These are phyloP conservation scores for Monosporozyma siamensis DNA, from an alignment of 805 yeast species.

Conservation along the genomic window DNA sequence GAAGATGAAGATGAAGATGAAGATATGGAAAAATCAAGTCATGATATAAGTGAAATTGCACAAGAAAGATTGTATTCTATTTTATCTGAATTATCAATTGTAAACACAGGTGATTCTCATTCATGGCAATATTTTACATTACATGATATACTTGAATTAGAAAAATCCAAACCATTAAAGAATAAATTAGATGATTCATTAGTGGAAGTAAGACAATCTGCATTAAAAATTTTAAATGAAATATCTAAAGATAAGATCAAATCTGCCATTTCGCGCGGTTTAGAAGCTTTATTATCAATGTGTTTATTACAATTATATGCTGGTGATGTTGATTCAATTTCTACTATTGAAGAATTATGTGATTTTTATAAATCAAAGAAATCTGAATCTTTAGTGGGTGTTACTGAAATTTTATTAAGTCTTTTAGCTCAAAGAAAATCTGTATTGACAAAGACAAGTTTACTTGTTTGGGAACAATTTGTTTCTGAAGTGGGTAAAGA, in stretches of 20 bases:
- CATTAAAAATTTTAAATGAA: slow-evolving; percentile 40
- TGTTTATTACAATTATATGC: slow-evolving; percentile 66
- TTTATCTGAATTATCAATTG: slow-evolving; percentile 45
- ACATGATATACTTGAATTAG: slow-evolving; percentile 27
- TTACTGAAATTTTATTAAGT: slow-evolving; percentile 51
- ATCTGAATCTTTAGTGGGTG: slow-evolving; percentile 36
- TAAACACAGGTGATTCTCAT: slow-evolving; percentile 25
- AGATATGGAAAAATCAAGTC: neutral
- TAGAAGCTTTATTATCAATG: slow-evolving; percentile 71
- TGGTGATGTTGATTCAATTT: slow-evolving; percentile 68
- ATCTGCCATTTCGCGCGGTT: slow-evolving; percentile 31
- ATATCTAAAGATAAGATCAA: slow-evolving; percentile 31
- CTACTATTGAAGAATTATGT: slow-evolving; percentile 59
- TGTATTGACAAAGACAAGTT: slow-evolving; percentile 47
- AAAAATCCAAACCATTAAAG: slow-evolving; percentile 23
- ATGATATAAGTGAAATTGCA: slow-evolving; percentile 27
- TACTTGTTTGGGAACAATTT: slow-evolving; percentile 49
- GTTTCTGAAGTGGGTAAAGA: slow-evolving; percentile 35
- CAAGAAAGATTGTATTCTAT: slow-evolving; percentile 62
- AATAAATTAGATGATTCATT: slow-evolving; percentile 53
- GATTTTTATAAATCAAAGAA: slow-evolving; percentile 30
- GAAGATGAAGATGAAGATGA: neutral
- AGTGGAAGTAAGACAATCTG: slow-evolving; percentile 37
- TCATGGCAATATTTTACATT: slow-evolving; percentile 54
- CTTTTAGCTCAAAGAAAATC: slow-evolving; percentile 49